These are phyloP conservation scores for Eucalyptus regnans DNA, from an alignment of 345 rosid species.

Conservation along the genomic window DNA sequence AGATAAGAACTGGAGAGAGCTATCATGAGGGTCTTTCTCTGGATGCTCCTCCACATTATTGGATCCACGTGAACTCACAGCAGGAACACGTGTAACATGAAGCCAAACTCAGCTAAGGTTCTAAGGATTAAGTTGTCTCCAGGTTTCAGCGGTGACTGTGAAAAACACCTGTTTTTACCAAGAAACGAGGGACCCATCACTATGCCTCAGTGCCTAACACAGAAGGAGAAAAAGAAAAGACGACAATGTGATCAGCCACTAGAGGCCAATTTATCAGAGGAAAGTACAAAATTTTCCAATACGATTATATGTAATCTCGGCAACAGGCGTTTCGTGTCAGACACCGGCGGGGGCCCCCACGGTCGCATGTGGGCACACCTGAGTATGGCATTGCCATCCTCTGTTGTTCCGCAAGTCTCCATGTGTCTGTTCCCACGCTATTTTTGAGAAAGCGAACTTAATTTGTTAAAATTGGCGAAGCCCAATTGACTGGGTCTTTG, in stretches of 20 bases:
- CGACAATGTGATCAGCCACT: not conserved
- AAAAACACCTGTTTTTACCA: not conserved
- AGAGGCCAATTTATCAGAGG: not conserved
- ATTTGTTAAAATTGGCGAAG: not conserved
- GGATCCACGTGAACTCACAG: not conserved
- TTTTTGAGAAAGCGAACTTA: not conserved
- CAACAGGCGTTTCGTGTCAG: not conserved
- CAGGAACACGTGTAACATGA: not conserved
- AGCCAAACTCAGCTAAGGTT: constrained; percentile 10
- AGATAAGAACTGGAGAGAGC: not conserved
- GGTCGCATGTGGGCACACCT: not conserved
- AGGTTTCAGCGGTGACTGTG: not conserved
- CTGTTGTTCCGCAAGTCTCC: not conserved
- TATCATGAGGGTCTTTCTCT: not conserved
- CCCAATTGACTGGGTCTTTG: not conserved
- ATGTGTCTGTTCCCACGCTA: not conserved
- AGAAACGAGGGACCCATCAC: not conserved
- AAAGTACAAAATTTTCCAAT: not conserved
- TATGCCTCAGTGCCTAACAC: not conserved
- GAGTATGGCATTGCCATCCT: not conserved
- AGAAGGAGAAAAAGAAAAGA: not conserved
- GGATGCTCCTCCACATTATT: not conserved
- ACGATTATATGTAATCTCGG: not conserved
- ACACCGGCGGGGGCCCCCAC: not conserved
- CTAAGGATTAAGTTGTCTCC: not conserved